These are phyloP conservation scores for Symbiodinium natans DNA, from an alignment of 73 alveolate species.

Conservation along the genomic window DNA sequence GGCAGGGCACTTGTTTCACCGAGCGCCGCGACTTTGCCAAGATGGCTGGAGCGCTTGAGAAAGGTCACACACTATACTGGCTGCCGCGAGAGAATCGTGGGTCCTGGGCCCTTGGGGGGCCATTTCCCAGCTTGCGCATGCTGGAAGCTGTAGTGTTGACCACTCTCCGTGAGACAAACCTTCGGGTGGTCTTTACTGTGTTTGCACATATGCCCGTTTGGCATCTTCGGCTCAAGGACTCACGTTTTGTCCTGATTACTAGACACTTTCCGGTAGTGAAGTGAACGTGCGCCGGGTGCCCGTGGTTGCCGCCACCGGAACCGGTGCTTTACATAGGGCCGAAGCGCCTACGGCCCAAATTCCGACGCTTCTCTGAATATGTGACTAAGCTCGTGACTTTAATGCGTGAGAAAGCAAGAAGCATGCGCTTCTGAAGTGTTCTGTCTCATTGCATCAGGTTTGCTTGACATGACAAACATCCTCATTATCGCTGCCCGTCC, in stretches of 20 bases:
- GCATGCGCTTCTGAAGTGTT: not conserved
- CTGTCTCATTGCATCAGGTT: not conserved
- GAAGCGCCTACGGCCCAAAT: not conserved
- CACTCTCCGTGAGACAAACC: not conserved
- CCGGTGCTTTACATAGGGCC: not conserved
- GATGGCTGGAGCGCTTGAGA: not conserved
- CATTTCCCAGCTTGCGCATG: not conserved
- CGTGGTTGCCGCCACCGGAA: not conserved
- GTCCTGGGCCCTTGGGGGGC: too few relatives aligned
- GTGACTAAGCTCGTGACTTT: too few relatives aligned
- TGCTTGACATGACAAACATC: too few relatives aligned
- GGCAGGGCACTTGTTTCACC: not conserved
- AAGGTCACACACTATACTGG: not conserved
- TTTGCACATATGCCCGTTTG: not conserved
- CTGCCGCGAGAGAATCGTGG: not conserved
- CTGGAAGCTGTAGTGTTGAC: not conserved
- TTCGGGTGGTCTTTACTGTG: not conserved
- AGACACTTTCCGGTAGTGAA: not conserved
- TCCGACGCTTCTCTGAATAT: too few relatives aligned
- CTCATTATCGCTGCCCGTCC: too few relatives aligned
- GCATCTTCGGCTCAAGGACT: not conserved
- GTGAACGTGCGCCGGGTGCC: not conserved
- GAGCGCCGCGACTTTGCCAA: not conserved
- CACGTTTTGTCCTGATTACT: not conserved
- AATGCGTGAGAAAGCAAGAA: too few relatives aligned